A percentile compares a stretch with the other conserved stretches of the same genome.
Evolutionary conservation across 2,329 filamentous ascomycete genomes (phyloP).

Genomic region (Venturia oleaginea): DNA sequence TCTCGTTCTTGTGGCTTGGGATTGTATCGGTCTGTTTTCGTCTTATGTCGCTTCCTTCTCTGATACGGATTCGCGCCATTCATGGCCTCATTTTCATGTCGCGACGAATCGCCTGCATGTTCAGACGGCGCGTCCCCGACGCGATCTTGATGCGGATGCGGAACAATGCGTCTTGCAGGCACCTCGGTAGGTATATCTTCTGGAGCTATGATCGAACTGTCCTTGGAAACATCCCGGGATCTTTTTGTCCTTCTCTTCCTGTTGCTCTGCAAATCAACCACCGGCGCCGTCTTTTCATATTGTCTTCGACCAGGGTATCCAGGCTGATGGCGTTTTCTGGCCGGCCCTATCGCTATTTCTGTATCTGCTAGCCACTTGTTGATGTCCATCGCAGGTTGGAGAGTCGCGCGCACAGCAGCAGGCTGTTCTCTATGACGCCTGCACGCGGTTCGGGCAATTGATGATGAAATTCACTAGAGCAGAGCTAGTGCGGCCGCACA

Average conservation of each 20-base stretch:
- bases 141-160: neutral
- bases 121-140: neutral
- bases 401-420: neutral
- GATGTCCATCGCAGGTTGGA: conserved; percentile 32
- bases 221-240: neutral
- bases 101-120: neutral
- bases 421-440: neutral
- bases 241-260: neutral
- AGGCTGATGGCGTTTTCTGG: conserved; percentile 15
- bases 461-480: neutral
- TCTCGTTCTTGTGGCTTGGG: conserved; percentile 25
- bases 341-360: conserved; percentile 24
- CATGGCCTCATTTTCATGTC: neutral
- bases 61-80: conserved; percentile 24
- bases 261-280: neutral
- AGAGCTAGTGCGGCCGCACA: neutral
- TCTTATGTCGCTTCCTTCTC: conserved; percentile 38
- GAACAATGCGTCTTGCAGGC: neutral
- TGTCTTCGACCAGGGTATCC: neutral
- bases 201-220: conserved; percentile 6
- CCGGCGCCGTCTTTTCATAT: neutral
- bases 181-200: conserved; percentile 6
- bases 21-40: conserved; percentile 37
- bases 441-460: neutral
- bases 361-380: conserved; percentile 36